phyloP scores from a whole-genome alignment of 192 early-diverging fungal species.

The Paraglomus brasilianum region DNA sequence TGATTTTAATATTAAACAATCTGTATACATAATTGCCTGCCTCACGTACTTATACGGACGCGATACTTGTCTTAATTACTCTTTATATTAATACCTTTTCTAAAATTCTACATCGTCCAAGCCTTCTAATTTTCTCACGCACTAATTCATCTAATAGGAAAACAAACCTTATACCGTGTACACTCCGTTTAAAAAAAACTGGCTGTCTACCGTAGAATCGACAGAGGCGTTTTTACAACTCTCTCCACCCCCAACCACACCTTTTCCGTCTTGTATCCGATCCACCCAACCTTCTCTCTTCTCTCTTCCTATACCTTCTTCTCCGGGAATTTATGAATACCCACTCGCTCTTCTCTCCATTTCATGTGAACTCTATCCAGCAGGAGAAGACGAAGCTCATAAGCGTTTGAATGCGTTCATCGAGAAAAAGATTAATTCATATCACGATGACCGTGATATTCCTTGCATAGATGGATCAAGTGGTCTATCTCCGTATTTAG shows the following conservation, averaged over 20 bases:
- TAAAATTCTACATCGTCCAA: too few relatives aligned
- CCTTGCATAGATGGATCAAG: constrained; percentile 38
- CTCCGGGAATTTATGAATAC: constrained; percentile 34
- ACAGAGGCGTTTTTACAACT: neutral
- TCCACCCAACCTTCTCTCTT: too few relatives aligned
- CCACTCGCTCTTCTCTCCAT: neutral
- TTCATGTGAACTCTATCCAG: constrained; percentile 33
- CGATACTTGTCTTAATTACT: too few relatives aligned
- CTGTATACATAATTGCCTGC: too few relatives aligned
- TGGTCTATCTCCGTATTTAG: constrained; percentile 50
- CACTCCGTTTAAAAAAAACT: constrained; percentile 47
- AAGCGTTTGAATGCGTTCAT: constrained; percentile 43
- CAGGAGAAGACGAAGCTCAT: constrained; percentile 54
- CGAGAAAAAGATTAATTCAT: constrained; percentile 31
- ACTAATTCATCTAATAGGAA: neutral
- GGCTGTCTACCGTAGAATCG: constrained; percentile 40
- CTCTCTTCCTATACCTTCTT: neutral
- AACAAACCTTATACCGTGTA: constrained; percentile 38
- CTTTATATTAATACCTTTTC: too few relatives aligned
- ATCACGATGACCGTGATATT: constrained; percentile 48
- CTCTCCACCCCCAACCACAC: constrained; percentile 3
- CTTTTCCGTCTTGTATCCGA: too few relatives aligned
- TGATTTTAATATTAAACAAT: too few relatives aligned
- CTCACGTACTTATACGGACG: too few relatives aligned
- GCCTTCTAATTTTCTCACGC: too few relatives aligned